phyloP scores from a whole-genome alignment of 495 filamentous ascomycete genomes.

The Podospora conica region DNA sequence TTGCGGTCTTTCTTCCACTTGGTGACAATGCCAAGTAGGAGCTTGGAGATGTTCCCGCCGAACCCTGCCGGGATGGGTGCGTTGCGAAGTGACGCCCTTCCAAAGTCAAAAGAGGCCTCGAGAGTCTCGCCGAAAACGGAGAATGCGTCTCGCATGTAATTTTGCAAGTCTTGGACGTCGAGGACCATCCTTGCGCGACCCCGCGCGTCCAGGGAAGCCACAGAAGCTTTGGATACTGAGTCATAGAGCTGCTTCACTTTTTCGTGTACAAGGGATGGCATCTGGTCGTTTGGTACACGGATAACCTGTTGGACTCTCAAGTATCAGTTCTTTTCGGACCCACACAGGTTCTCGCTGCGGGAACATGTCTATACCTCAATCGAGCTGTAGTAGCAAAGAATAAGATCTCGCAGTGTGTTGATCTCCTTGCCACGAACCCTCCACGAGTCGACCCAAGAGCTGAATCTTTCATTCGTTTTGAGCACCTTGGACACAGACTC shows the following conservation, averaged over 20 bases:
- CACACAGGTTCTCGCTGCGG: neutral
- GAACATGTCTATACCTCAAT: neutral
- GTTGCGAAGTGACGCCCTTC: neutral
- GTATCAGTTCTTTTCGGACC: neutral
- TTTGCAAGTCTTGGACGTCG: conserved; percentile 3
- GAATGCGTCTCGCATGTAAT: conserved; percentile 1
- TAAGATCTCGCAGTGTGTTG: conserved; percentile 1
- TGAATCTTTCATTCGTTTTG: neutral
- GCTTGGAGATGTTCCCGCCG: conserved; percentile 3
- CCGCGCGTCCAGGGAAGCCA: neutral
- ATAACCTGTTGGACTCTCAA: neutral
- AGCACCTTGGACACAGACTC: conserved; percentile 1
- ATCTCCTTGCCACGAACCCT: neutral
- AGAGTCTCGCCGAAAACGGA: neutral
- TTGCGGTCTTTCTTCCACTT: neutral
- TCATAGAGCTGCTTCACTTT: conserved; percentile 2
- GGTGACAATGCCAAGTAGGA: neutral
- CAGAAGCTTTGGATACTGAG: conserved; percentile 1
- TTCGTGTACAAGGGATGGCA: conserved; percentile 4
- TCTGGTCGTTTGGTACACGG: neutral
- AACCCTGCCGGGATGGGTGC: conserved; percentile 2
- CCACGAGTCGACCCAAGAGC: conserved; percentile 1
- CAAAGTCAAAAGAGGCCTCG: neutral
- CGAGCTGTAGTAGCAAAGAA: conserved; percentile 8
- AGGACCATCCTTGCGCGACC: neutral